Base-by-base conservation (phyloP, 441 rosid species). In the Gossypium schwendimanii region DNA sequence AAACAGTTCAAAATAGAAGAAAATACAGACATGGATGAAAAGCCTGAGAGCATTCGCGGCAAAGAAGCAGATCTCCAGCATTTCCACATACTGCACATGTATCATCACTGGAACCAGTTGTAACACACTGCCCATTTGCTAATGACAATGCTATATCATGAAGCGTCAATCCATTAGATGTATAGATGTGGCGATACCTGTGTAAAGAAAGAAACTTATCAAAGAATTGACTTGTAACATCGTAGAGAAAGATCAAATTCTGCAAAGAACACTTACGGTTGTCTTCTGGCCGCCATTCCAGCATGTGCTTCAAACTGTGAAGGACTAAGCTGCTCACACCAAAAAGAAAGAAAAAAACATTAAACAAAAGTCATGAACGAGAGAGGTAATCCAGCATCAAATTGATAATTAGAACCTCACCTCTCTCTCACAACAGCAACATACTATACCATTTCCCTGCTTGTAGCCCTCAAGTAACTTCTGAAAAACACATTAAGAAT, bases 271-370 rank as follows among this genome's bases (percentile, higher is more conserved):
- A 84, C 99, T 93, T 74, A 96, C 99, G 97, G 99, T 84, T 96
- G 98, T 76, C 98, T 91, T 79, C 97, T 88, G 67, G 85, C 94
- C 72, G 99, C 91, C 97, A 91, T 93, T 81, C 99, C 99, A 84
- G 98, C 98, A 85, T 96, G 99, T 28, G 99, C 87, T 82, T 96
- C 99, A 78, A 96, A 96, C 73, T 93, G 98, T 2, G 99, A 96
- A 70, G 99, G 99, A 70, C 99, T 96, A 58, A 96, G 80, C 99
- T 96, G 90, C 80, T 72, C 77, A 74, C 5, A 24, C 31, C 61
- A 63, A 65, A 63, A 6, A 44, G 23, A 68, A 58, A 18, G 3
- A 53, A 53, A 6, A 15, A 33, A 6, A n/a, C 8, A 55, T 53
- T 31, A 49, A 15, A 74, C 47, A 61, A 39, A 59, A 76, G 41